Conservation (phyloP, 441 rosid genomes). For the Cnidoscolus chayamansa region DNA sequence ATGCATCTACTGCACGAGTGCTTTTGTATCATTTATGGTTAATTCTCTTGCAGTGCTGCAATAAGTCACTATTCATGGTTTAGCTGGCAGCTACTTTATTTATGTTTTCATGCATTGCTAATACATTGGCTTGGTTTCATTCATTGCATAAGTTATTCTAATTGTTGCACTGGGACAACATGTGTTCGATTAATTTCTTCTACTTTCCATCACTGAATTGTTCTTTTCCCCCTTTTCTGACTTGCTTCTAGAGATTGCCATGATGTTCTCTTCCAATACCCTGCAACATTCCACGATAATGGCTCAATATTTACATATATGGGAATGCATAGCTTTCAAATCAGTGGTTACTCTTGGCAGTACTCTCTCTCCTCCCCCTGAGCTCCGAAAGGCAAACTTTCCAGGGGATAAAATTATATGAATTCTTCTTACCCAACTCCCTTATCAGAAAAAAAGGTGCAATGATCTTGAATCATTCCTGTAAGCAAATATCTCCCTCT, state of each 20-base stretch:
- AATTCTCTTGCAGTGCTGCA: neutral
- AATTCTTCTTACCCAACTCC: too few relatives aligned
- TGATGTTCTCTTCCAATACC: slow-evolving; percentile 81
- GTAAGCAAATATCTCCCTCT: too few relatives aligned
- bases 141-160: neutral
- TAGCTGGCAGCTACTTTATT: neutral
- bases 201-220: too few relatives aligned
- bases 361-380: neutral
- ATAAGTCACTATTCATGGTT: neutral
- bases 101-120: neutral
- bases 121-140: neutral
- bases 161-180: neutral
- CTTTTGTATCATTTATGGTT: neutral
- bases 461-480: too few relatives aligned
- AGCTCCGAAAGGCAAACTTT: neutral
- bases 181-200: neutral
- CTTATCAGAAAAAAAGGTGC: too few relatives aligned
- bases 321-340: slow-evolving; percentile 34
- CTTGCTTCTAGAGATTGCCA: slow-evolving; percentile 67
- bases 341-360: neutral
- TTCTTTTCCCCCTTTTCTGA: neutral
- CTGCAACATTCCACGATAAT: slow-evolving; percentile 82
- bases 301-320: slow-evolving; percentile 86
- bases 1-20: neutral
- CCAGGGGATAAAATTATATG: neutral